A percentile compares a stretch with the other conserved stretches of the same genome.
These are phyloP conservation scores for Cystobasidium sp. DNA, from an alignment of 1,284 basidiomycete genomes.

Conservation along the genomic window DNA sequence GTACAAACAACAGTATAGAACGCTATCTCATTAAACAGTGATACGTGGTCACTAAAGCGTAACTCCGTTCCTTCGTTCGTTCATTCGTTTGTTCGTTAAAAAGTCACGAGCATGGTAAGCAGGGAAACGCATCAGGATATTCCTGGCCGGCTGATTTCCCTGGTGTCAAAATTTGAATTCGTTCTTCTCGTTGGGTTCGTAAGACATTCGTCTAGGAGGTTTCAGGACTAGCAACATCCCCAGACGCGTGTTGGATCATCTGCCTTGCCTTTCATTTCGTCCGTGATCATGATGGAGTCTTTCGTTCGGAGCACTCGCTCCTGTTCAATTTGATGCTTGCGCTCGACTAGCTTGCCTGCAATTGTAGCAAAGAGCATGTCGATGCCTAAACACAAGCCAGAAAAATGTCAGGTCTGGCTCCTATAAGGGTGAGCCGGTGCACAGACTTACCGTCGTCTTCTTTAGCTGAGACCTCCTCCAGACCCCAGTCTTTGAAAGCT, in stretches of 20 bases:
- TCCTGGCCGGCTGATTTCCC: too few species aligned
- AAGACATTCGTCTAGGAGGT: background rate
- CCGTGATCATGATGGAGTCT: conserved; percentile 74
- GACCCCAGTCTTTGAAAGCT: conserved; percentile 36
- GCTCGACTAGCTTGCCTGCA: conserved; percentile 73
- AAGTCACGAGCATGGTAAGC: too few species aligned
- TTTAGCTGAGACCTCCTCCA: conserved; percentile 45
- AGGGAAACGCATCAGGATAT: too few species aligned
- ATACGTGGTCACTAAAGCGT: too few species aligned
- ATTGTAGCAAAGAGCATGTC: conserved; percentile 73
- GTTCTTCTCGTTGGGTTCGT: background rate
- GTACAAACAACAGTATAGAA: too few species aligned
- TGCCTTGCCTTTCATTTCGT: conserved; percentile 36
- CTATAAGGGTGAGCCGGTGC: too few species aligned
- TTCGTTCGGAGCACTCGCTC: conserved; percentile 76
- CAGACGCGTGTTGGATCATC: conserved; percentile 35
- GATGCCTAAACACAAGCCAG: conserved; percentile 64
- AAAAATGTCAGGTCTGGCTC: conserved; percentile 69
- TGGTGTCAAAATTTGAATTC: background rate
- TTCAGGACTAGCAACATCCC: conserved; percentile 43
- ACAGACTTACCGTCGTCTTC: conserved; percentile 76
- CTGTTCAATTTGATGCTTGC: conserved; percentile 74
- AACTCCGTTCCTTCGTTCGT: too few species aligned
- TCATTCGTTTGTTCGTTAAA: too few species aligned
- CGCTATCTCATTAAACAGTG: too few species aligned